These are phyloP conservation scores for Fusarium kyushuense DNA, from an alignment of 2,329 filamentous ascomycete genomes.

Conservation along the genomic window DNA sequence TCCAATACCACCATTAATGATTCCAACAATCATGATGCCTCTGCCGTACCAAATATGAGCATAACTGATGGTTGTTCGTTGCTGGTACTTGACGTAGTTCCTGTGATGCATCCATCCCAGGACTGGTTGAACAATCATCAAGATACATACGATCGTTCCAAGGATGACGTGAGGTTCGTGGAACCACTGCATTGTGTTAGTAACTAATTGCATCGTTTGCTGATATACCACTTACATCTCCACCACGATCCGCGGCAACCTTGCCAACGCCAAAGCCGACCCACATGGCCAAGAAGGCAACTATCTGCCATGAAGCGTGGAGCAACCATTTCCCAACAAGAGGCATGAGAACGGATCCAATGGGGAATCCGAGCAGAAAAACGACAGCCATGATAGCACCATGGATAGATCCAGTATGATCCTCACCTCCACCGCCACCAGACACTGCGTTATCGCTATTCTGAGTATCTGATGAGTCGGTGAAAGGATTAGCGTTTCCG, in stretches of 20 bases:
- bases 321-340: not conserved
- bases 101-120: constrained; percentile 11
- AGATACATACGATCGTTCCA: not conserved
- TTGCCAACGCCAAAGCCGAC: constrained; percentile 8
- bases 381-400: constrained; percentile 2
- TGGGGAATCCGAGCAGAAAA: not conserved
- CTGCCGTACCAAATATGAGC: constrained; percentile 10
- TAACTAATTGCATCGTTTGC: not conserved
- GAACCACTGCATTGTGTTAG: not conserved
- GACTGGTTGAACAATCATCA: not conserved
- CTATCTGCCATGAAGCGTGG: constrained; percentile 10
- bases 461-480: not conserved
- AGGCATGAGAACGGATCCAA: constrained; percentile 8
- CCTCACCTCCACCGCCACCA: not conserved
- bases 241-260: constrained; percentile 1
- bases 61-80: constrained; percentile 1
- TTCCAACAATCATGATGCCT: constrained; percentile 10
- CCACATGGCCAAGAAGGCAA: not conserved
- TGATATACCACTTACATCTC: not conserved
- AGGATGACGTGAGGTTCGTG: constrained; percentile 5
- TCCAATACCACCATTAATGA: not conserved
- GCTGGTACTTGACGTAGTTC: constrained; percentile 5
- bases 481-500: not conserved
- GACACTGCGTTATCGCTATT: not conserved
- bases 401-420: not conserved